These are phyloP conservation scores for Castanea crenata DNA, from an alignment of 306 rosid genomes.

Conservation along the genomic window DNA sequence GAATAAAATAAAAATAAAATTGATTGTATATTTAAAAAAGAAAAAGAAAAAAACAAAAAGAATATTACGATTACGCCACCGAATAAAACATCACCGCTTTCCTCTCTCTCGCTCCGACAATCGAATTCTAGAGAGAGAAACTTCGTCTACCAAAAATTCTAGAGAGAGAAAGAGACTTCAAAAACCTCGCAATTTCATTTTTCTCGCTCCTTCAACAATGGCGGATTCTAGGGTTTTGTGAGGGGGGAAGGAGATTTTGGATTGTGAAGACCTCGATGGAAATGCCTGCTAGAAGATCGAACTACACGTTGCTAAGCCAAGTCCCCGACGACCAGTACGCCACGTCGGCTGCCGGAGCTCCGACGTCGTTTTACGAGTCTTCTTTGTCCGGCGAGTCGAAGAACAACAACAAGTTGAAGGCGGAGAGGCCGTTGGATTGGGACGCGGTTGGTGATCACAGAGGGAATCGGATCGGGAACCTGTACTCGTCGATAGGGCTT, in stretches of 20 bases:
- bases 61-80: slow-evolving; percentile 49
- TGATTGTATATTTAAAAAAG: not conserved
- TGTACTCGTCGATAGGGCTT: slow-evolving; percentile 61
- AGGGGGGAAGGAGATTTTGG: slow-evolving; percentile 4
- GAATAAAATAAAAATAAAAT: not conserved
- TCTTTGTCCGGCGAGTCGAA: slow-evolving; percentile 68
- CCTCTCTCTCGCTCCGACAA: slow-evolving; percentile 43
- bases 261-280: slow-evolving; percentile 49
- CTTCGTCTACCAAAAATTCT: not conserved
- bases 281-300: slow-evolving; percentile 86
- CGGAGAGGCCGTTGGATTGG: slow-evolving; percentile 72
- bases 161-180: not conserved
- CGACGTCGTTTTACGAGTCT: slow-evolving; percentile 46
- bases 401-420: slow-evolving; percentile 43
- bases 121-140: slow-evolving; percentile 45
- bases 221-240: slow-evolving; percentile 52
- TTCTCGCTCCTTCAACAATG: slow-evolving; percentile 40
- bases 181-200: not conserved
- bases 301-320: slow-evolving; percentile 79
- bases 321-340: slow-evolving; percentile 66
- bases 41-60: not conserved
- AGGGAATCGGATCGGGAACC: slow-evolving; percentile 74
- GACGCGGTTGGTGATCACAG: slow-evolving; percentile 64
- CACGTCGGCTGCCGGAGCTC: slow-evolving; percentile 23
- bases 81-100: slow-evolving; percentile 24